Conservation (phyloP, 2,329 filamentous ascomycete genomes). For the Samsoniella hepiali region DNA sequence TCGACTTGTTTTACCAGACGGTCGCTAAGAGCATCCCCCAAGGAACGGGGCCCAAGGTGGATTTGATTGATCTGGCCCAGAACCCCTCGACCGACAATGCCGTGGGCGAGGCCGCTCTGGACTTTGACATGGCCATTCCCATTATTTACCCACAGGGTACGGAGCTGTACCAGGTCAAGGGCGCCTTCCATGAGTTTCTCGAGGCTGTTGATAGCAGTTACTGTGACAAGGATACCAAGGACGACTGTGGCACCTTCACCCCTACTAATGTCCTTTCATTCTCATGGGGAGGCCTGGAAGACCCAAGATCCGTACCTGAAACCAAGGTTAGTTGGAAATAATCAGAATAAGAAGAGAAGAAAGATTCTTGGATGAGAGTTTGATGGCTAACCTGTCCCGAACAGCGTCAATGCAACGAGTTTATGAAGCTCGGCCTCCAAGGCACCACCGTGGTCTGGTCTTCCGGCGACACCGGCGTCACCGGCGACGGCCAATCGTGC, state of each 20-base stretch:
- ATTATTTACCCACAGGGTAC: conserved; percentile 51
- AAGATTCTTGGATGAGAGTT: too few relatives aligned
- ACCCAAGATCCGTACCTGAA: not conserved
- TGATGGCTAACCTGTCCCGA: too few relatives aligned
- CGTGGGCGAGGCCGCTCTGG: conserved; percentile 44
- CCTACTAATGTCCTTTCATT: not conserved
- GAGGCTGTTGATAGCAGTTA: not conserved
- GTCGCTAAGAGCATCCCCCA: conserved; percentile 34
- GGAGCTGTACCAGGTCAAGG: conserved; percentile 32
- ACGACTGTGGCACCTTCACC: not conserved
- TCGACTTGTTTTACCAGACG: conserved; percentile 36
- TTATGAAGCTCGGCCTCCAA: conserved; percentile 44
- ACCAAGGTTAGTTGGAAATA: not conserved
- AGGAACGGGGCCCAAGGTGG: conserved; percentile 34
- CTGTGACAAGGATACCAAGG: not conserved
- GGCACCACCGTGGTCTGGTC: conserved; percentile 40
- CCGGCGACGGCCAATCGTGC: conserved; percentile 18
- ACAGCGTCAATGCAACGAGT: conserved; percentile 40
- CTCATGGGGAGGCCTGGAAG: not conserved
- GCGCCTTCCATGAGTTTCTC: not conserved
- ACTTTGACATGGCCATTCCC: conserved; percentile 46
- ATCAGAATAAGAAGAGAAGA: too few relatives aligned
- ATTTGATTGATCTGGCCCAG: conserved; percentile 27
- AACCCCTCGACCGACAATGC: conserved; percentile 22
- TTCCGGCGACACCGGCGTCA: conserved; percentile 39